These are phyloP conservation scores for Colletotrichum sp. DNA, from an alignment of 2,329 filamentous ascomycete genomes.

Conservation along the genomic window DNA sequence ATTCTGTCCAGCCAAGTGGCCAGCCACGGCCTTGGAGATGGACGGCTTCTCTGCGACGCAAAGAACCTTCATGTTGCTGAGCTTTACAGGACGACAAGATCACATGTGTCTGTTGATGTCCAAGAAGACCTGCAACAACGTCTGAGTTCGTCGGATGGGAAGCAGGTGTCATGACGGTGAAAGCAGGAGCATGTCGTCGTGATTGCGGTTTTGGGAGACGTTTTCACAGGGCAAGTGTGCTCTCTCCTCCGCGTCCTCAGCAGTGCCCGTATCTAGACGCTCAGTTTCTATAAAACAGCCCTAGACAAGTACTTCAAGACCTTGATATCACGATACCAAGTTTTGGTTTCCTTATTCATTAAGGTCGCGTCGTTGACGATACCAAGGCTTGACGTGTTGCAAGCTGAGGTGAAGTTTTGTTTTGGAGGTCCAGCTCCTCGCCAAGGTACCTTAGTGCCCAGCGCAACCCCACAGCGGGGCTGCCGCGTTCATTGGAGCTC, in stretches of 20 bases:
- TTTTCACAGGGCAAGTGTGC: background rate
- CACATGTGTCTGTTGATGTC: background rate
- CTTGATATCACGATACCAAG: background rate
- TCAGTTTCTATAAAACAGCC: background rate
- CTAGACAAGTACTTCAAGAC: background rate
- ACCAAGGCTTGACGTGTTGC: background rate
- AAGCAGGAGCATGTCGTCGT: background rate
- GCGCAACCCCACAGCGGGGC: constrained; percentile 18
- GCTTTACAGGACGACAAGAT: background rate
- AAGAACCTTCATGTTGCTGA: constrained; percentile 54
- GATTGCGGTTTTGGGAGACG: background rate
- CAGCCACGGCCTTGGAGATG: constrained; percentile 92
- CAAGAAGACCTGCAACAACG: background rate
- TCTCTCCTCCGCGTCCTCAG: background rate
- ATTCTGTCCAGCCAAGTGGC: constrained; percentile 82
- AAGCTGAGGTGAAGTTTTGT: constrained; percentile 4
- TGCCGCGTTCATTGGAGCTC: constrained; percentile 1
- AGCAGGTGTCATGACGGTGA: background rate
- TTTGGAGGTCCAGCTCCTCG: background rate
- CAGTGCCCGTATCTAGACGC: background rate
- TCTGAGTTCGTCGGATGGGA: background rate
- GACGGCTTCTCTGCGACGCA: constrained; percentile 77
- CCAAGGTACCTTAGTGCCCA: background rate
- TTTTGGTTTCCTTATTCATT: background rate
- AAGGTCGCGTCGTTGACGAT: background rate